Evolutionary conservation across 2,329 filamentous ascomycete species (phyloP).

Genomic region (Colletotrichum sublineola): DNA sequence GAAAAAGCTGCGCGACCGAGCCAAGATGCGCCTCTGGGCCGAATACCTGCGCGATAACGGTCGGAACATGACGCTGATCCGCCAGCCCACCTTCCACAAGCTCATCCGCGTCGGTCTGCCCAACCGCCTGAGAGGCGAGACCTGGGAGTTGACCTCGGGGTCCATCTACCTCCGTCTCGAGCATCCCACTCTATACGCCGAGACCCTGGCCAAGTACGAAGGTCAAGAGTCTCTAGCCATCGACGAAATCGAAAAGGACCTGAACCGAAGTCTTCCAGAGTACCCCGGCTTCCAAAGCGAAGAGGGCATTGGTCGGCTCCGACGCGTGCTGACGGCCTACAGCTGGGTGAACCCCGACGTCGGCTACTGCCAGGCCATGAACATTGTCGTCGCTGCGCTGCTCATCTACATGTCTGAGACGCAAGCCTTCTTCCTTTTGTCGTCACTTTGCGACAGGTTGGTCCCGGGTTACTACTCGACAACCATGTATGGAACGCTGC

Average conservation of each 20-base stretch:
- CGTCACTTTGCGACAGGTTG: constrained; percentile 90
- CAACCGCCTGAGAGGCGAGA: constrained; percentile 91
- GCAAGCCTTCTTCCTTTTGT: constrained; percentile 95
- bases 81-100: constrained; percentile 98
- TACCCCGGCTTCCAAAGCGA: constrained; percentile 98
- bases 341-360: constrained; percentile 97
- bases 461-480: constrained; percentile 98
- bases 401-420: constrained; percentile 98
- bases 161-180: constrained; percentile 90
- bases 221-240: constrained; percentile 94
- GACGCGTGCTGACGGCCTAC: constrained; percentile 94
- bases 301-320: constrained; percentile 90
- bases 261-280: constrained; percentile 95
- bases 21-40: constrained; percentile 97
- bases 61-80: constrained; percentile 89
- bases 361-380: constrained; percentile 99
- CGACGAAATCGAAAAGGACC: constrained; percentile 98
- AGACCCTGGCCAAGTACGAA: constrained; percentile 86
- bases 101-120: constrained; percentile 95
- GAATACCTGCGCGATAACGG: constrained; percentile 97
- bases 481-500: constrained; percentile 97
- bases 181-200: constrained; percentile 84
- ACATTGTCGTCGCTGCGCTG: constrained; percentile 97
- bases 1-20: constrained; percentile 91
- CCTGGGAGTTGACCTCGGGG: constrained; percentile 95